phyloP scores from a whole-genome alignment of 73 alveolate genomes.

The Strombidium stylifer region DNA sequence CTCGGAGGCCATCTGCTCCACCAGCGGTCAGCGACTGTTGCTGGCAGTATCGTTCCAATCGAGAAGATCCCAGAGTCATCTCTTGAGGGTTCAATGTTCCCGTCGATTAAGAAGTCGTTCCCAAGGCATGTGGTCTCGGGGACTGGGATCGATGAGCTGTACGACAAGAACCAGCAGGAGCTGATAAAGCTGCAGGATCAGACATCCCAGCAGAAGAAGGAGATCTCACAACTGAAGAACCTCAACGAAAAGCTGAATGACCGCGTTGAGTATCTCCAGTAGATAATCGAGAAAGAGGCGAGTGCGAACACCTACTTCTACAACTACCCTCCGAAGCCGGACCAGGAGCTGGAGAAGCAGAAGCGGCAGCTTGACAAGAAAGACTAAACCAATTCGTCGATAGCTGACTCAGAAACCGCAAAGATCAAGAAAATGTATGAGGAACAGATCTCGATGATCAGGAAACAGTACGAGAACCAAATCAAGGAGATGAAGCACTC shows the following conservation, averaged over 20 bases:
- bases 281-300: conserved; percentile 36
- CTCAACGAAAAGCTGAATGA: conserved; percentile 10
- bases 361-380: not conserved
- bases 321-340: conserved; percentile 35
- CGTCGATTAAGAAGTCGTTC: no score
- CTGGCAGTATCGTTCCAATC: no score
- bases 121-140: not conserved
- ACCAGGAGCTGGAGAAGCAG: not conserved
- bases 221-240: conserved; percentile 5
- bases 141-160: conserved; percentile 3
- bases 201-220: not conserved
- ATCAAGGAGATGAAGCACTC: not conserved
- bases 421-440: conserved; percentile 20
- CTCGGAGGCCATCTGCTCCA: no score
- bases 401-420: not conserved
- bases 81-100: no score
- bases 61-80: no score
- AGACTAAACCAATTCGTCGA: not conserved
- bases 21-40: no score
- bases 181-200: not conserved
- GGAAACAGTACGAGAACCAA: not conserved
- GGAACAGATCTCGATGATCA: conserved; percentile 1
- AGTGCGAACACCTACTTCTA: conserved; percentile 8
- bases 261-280: conserved; percentile 15
- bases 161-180: not conserved